Evolutionary conservation across 257 asterid genomes (phyloP), one percentile per base, ranked within the genome.

Genomic region (Phtheirospermum japonicum): DNA sequence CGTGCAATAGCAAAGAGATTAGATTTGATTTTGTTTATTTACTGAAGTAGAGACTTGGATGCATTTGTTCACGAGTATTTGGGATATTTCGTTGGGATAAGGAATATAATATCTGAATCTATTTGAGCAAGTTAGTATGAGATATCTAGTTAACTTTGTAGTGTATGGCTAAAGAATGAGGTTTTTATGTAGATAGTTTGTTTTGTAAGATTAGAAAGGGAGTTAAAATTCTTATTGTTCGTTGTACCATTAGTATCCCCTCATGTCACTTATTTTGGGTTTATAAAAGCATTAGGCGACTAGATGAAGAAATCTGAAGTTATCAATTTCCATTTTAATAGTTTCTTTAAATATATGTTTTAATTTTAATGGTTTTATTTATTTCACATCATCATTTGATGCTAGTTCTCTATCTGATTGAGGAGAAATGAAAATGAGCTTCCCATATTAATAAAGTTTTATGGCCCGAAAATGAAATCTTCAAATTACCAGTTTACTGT

Each of bases 111-210:
- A 5, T 67, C 36, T 10, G 46, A n/a, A 18, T n/a, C 10, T 34
- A 1, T 5, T 13, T 49, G 14, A 26, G 52, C 19, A 13, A n/a
- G n/a, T n/a, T n/a, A 48, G 34, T n/a, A 12, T 33, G 45, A 40
- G 45, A 3, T 17, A 3, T 72, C 33, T 55, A 28, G 61, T 61
- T 6, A 36, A 36, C 7, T n/a, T 48, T 30, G 30, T 37, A 58
- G 51, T 57, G 31, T 32, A 9, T 31, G 52, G 57, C 64, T 50
- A 20, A 8, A 17, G 20, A 49, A 40, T 18, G 66, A 37, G 14
- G 14, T 13, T 34, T 33, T 19, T 31, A 19, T 32, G 1, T 30
- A 65, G 52, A 9, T 4, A 61, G 51, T 36, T 53, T 49, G 13
- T 37, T 4, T 14, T 48, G 64, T 26, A 17, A 56, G 16, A 30